Evolutionary conservation across 371 early-diverging fungal species (phyloP).

Genomic region (Choanephora cucurbitarum): DNA sequence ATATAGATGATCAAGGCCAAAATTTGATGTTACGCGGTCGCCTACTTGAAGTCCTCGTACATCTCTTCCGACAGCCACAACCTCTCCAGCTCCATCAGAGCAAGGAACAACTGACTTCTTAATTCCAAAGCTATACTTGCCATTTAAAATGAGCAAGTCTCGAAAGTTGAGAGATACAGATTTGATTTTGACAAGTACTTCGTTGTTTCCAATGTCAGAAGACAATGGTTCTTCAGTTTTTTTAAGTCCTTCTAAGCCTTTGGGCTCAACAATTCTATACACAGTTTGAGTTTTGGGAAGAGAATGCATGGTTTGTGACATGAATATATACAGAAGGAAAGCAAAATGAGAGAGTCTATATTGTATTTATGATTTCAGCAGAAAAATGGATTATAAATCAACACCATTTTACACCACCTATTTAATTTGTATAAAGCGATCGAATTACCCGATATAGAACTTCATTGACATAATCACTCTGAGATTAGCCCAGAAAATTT

Average conservation of each 20-base stretch:
- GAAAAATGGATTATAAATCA: too few species aligned
- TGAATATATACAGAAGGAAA: too few species aligned
- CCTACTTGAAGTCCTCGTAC: slow-evolving; percentile 18
- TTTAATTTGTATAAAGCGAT: too few species aligned
- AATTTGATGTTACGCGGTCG: slow-evolving; percentile 23
- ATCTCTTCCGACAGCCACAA: slow-evolving; percentile 15
- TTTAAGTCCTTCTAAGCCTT: not conserved
- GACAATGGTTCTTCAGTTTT: not conserved
- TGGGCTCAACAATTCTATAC: not conserved
- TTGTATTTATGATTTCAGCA: too few species aligned
- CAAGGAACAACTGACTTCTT: slow-evolving; percentile 12
- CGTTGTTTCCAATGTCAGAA: slow-evolving; percentile 6
- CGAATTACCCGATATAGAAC: too few species aligned
- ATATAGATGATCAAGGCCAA: slow-evolving; percentile 12
- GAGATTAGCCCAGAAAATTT: too few species aligned
- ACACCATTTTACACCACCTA: too few species aligned
- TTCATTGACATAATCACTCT: too few species aligned
- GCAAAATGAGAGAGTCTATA: too few species aligned
- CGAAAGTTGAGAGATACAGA: slow-evolving; percentile 29
- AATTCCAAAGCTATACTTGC: not conserved
- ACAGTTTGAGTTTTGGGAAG: not conserved
- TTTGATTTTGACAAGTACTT: slow-evolving; percentile 23
- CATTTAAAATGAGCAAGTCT: slow-evolving; percentile 15
- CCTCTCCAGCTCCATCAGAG: slow-evolving; percentile 22
- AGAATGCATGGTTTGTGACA: not conserved